A percentile compares a stretch with the other conserved stretches of the same genome.
Evolutionary conservation across 2,329 filamentous ascomycete species (phyloP).

Genomic region (Aspergillus tamarii): DNA sequence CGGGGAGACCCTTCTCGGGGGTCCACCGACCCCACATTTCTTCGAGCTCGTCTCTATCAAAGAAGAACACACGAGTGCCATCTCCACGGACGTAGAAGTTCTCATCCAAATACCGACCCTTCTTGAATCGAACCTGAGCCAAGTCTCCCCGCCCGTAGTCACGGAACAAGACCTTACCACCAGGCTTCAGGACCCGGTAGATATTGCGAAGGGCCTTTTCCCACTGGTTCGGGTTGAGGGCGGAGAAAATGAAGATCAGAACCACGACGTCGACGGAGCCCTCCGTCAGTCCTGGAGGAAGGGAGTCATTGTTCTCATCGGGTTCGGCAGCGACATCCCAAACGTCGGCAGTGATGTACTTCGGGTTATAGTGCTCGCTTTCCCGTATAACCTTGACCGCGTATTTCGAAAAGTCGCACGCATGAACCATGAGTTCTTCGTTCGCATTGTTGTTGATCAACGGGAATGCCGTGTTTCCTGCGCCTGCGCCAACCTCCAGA

Average conservation of each 20-base stretch:
- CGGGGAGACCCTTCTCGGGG: constrained; percentile 36
- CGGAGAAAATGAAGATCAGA: constrained; percentile 97
- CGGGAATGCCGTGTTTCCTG: constrained; percentile 95
- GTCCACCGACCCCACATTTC: constrained; percentile 71
- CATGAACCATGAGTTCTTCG: constrained; percentile 78
- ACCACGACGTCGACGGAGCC: constrained; percentile 88
- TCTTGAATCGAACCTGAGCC: constrained; percentile 95
- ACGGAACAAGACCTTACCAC: constrained; percentile 90
- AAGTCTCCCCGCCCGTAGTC: constrained; percentile 96
- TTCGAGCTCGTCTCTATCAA: constrained; percentile 80
- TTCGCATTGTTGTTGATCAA: constrained; percentile 85
- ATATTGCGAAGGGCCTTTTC: constrained; percentile 78
- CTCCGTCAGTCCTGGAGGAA: constrained; percentile 77
- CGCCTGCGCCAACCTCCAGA: constrained; percentile 91
- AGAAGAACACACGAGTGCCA: constrained; percentile 96
- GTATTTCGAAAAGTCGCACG: constrained; percentile 94
- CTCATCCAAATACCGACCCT: constrained; percentile 88
- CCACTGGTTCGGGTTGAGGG: constrained; percentile 85
- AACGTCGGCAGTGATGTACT: constrained; percentile 81
- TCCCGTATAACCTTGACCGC: constrained; percentile 90
- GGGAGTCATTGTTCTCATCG: constrained; percentile 48
- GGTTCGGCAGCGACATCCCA: constrained; percentile 80
- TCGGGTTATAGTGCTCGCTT: constrained; percentile 73
- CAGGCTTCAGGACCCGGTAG: constrained; percentile 80
- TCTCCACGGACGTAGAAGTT: constrained; percentile 98